A percentile compares a stretch with the other conserved stretches of the same genome.
These are phyloP conservation scores for Nothophytophthora sp. DNA, from an alignment of 352 stramenopile genomes.

Conservation along the genomic window DNA sequence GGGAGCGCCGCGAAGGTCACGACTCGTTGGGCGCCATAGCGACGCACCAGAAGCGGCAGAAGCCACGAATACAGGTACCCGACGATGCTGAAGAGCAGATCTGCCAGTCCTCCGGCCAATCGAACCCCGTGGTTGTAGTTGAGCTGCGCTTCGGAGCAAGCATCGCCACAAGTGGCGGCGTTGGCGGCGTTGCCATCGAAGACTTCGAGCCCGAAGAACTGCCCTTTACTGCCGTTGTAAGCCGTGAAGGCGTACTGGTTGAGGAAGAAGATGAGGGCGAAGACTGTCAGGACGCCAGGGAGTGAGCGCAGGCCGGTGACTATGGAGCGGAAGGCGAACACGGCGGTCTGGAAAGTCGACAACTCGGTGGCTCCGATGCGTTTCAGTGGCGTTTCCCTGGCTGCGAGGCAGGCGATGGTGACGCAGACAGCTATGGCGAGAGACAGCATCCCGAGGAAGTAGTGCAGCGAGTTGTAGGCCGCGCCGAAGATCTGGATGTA, in stretches of 20 bases:
- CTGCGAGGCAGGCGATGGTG: slow-evolving; percentile 26
- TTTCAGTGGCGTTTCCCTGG: slow-evolving; percentile 31
- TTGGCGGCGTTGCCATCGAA: slow-evolving; percentile 34
- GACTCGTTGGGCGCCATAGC: slow-evolving; percentile 34
- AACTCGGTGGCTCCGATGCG: slow-evolving; percentile 9
- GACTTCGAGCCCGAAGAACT: slow-evolving; percentile 64
- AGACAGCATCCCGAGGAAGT: slow-evolving; percentile 58
- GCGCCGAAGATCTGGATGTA: slow-evolving; percentile 56
- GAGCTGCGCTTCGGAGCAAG: slow-evolving; percentile 39
- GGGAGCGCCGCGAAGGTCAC: slow-evolving; percentile 36
- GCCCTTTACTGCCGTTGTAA: slow-evolving; percentile 64
- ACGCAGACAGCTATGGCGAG: slow-evolving; percentile 36
- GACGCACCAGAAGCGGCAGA: slow-evolving; percentile 37
- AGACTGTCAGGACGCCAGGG: slow-evolving; percentile 24
- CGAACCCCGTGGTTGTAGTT: slow-evolving; percentile 44
- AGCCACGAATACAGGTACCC: slow-evolving; percentile 49
- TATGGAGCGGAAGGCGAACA: slow-evolving; percentile 28
- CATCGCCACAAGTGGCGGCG: slow-evolving; percentile 24
- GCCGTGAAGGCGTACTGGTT: slow-evolving; percentile 53
- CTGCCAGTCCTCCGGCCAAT: slow-evolving; percentile 40
- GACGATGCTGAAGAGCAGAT: slow-evolving; percentile 43
- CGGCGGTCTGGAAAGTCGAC: slow-evolving; percentile 14
- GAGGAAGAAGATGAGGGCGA: slow-evolving; percentile 40
- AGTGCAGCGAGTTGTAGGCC: slow-evolving; percentile 46
- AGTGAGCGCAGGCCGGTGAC: slow-evolving; percentile 27